Evolutionary conservation across 2,329 filamentous ascomycete species (phyloP).

Genomic region (Hypoxylon sp.): DNA sequence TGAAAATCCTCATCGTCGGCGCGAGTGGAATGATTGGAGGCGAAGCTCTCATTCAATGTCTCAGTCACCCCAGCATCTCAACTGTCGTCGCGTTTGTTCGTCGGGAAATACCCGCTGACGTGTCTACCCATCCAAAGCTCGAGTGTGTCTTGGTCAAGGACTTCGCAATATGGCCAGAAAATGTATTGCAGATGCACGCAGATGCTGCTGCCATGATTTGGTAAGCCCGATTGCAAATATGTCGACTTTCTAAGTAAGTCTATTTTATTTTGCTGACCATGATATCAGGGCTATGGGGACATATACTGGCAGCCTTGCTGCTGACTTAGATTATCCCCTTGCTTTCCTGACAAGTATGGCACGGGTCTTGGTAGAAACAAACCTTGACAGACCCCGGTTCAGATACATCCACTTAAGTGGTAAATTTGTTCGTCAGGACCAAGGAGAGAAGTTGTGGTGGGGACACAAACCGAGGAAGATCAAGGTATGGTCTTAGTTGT

Average conservation of each 20-base stretch:
- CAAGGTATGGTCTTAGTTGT: conserved; percentile 40
- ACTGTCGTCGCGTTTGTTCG: conserved; percentile 55
- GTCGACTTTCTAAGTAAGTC: background rate
- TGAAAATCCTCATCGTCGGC: conserved; percentile 57
- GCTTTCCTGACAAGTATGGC: conserved; percentile 46
- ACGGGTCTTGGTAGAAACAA: conserved; percentile 34
- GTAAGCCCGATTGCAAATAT: conserved; percentile 30
- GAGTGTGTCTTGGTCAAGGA: conserved; percentile 45
- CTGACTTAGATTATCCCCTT: conserved; percentile 49
- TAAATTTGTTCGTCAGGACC: conserved; percentile 54
- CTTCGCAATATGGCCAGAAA: conserved; percentile 49
- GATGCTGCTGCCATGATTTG: conserved; percentile 53
- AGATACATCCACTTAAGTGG: conserved; percentile 55
- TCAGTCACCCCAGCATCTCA: conserved; percentile 52
- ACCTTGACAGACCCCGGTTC: conserved; percentile 42
- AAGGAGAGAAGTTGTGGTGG: conserved; percentile 52
- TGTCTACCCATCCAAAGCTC: conserved; percentile 45
- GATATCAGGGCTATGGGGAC: conserved; percentile 47
- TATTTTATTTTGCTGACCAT: background rate
- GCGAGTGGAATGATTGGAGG: conserved; percentile 56
- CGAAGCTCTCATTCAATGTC: conserved; percentile 54
- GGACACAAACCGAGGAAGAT: conserved; percentile 49
- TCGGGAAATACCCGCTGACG: conserved; percentile 45
- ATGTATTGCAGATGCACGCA: conserved; percentile 46
- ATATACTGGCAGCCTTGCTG: conserved; percentile 41